Conservation (phyloP, 768 basidiomycete species). For the Termitomyces sp. region DNA sequence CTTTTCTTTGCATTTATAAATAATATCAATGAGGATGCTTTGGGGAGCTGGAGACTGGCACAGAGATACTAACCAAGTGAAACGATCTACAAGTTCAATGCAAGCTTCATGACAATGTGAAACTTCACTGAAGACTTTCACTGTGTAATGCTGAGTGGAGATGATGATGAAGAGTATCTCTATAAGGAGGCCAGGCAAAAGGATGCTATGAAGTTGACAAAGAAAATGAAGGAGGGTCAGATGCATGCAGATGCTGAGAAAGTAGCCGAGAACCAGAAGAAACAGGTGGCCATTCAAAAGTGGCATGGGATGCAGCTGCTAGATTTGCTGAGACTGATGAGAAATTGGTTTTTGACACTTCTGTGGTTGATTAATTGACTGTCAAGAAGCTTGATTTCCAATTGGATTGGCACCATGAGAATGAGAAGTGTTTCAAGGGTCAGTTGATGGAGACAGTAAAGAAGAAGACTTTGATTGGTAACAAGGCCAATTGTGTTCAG, state of each 20-base stretch:
- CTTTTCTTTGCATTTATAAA: constrained; percentile 20
- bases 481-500: not conserved
- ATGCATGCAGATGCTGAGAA: not conserved
- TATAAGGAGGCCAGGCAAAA: not conserved
- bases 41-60: constrained; percentile 13
- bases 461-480: not conserved
- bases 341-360: not conserved
- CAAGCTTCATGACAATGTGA: constrained; percentile 5
- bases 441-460: not conserved
- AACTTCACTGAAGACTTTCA: not conserved
- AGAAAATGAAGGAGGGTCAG: not conserved
- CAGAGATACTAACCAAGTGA: constrained; percentile 4
- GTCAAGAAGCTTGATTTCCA: not conserved
- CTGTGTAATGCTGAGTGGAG: not conserved
- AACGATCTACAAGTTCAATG: constrained; percentile 12
- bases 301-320: not conserved
- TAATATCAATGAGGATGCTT: constrained; percentile 19
- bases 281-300: not conserved
- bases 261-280: not conserved
- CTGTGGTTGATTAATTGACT: not conserved
- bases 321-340: not conserved
- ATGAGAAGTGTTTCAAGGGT: not conserved
- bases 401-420: not conserved
- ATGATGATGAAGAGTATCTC: not conserved
- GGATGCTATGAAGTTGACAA: not conserved